Conservation (phyloP, 2,329 filamentous ascomycete genomes). For the Rugonectria rugulosa region DNA sequence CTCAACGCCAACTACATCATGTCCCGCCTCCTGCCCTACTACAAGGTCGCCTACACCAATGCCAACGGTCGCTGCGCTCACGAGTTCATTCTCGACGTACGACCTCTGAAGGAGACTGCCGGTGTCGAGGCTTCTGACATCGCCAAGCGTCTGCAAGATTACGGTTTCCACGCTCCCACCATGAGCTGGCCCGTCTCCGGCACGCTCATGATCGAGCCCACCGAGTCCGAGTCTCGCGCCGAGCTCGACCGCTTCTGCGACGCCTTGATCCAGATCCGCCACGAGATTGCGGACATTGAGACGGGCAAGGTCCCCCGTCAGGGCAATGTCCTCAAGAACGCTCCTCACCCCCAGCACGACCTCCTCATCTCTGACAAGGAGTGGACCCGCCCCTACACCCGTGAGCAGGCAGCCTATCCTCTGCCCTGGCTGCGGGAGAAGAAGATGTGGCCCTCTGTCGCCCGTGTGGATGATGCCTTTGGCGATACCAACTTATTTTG, state of each 20-base stretch:
- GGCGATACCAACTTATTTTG: slow-evolving; percentile 95
- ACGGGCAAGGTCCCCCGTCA: slow-evolving; percentile 76
- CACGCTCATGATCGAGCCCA: slow-evolving; percentile 98
- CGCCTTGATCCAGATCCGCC: slow-evolving; percentile 83
- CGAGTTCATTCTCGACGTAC: slow-evolving; percentile 94
- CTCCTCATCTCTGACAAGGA: slow-evolving; percentile 66
- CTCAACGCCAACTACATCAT: slow-evolving; percentile 98
- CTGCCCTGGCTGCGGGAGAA: slow-evolving; percentile 84
- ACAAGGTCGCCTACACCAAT: slow-evolving; percentile 93
- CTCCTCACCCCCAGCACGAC: slow-evolving; percentile 86
- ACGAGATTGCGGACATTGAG: slow-evolving; percentile 87
- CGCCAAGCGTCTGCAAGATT: slow-evolving; percentile 94
- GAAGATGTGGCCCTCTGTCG: slow-evolving; percentile 96
- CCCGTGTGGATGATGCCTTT: slow-evolving; percentile 87
- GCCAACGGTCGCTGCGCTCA: slow-evolving; percentile 89
- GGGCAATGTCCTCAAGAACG: slow-evolving; percentile 86
- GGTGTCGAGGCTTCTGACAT: slow-evolving; percentile 93
- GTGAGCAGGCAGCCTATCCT: slow-evolving; percentile 88
- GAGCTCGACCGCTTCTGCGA: slow-evolving; percentile 95
- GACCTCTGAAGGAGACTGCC: slow-evolving; percentile 82
- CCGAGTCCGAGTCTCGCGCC: slow-evolving; percentile 88
- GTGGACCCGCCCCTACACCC: slow-evolving; percentile 83
- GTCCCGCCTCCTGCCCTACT: slow-evolving; percentile 83
- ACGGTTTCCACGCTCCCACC: slow-evolving; percentile 95
- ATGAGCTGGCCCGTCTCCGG: slow-evolving; percentile 97